These are phyloP conservation scores for Trichosporon faecale DNA, from an alignment of 1,284 basidiomycete genomes.

Conservation along the genomic window DNA sequence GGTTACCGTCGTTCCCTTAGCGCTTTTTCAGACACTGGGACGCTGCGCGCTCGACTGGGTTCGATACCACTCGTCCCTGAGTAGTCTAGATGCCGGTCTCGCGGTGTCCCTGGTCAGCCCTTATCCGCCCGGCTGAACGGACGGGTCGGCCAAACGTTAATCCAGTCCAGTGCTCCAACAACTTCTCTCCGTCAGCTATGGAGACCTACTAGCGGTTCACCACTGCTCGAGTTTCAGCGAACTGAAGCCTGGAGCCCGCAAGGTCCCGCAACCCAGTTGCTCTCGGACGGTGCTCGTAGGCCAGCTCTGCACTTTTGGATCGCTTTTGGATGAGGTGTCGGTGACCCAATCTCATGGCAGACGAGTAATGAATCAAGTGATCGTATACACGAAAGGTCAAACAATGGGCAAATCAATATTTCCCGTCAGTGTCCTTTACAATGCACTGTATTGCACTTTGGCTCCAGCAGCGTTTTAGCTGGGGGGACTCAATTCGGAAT, in stretches of 20 bases:
- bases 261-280: too few relatives aligned
- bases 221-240: too few relatives aligned
- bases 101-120: not conserved
- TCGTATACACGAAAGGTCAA: not conserved
- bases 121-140: not conserved
- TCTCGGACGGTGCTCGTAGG: too few relatives aligned
- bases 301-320: too few relatives aligned
- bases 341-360: too few relatives aligned
- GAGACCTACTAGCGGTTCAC: too few relatives aligned
- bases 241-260: too few relatives aligned
- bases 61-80: not conserved
- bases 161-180: not conserved
- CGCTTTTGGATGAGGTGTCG: too few relatives aligned
- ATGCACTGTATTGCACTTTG: not conserved
- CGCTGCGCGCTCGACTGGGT: not conserved
- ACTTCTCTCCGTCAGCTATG: too few relatives aligned
- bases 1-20: not conserved
- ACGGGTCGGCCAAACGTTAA: not conserved
- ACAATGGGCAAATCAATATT: not conserved
- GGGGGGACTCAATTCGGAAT: not conserved
- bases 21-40: not conserved
- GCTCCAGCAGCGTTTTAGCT: not conserved
- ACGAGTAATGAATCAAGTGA: too few relatives aligned
- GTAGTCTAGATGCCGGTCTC: not conserved
- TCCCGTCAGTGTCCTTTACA: not conserved